A percentile compares a stretch with the other conserved stretches of the same genome.
phyloP scores from a whole-genome alignment of 2,329 filamentous ascomycete genomes.

The Stylonectria norvegica region DNA sequence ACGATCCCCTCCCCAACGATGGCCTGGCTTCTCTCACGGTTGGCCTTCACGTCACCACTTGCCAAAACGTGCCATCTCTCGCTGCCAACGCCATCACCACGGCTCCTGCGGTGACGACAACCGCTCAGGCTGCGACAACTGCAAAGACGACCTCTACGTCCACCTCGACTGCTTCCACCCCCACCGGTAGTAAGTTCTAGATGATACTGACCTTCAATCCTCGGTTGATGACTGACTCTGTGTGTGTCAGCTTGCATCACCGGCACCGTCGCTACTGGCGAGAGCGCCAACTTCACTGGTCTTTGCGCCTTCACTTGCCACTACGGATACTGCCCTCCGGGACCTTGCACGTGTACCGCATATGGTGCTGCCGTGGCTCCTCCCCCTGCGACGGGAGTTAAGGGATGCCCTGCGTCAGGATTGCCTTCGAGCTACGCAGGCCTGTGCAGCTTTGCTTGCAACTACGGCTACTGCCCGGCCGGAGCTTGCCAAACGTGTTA shows the following conservation, averaged over 20 bases:
- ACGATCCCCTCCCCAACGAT: slow-evolving; percentile 24
- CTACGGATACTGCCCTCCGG: slow-evolving; percentile 33
- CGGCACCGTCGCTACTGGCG: slow-evolving; percentile 29
- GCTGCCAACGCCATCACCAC: slow-evolving; percentile 28
- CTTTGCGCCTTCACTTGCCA: slow-evolving; percentile 34
- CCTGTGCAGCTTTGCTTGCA: slow-evolving; percentile 45
- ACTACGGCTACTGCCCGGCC: slow-evolving; percentile 44
- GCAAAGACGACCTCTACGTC: too few species aligned
- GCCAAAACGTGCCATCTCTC: slow-evolving; percentile 30
- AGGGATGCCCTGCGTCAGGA: slow-evolving; percentile 33
- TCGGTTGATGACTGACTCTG: too few species aligned
- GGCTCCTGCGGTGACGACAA: slow-evolving; percentile 5
- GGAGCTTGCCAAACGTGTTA: slow-evolving; percentile 26
- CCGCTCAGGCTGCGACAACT: not conserved
- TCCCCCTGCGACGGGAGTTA: slow-evolving; percentile 22
- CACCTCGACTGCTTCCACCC: too few species aligned
- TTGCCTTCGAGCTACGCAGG: slow-evolving; percentile 38
- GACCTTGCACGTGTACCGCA: slow-evolving; percentile 32
- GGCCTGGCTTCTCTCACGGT: slow-evolving; percentile 27
- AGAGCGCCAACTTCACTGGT: slow-evolving; percentile 32
- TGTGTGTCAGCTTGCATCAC: slow-evolving; percentile 27
- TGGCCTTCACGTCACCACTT: slow-evolving; percentile 31
- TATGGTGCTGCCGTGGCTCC: slow-evolving; percentile 29
- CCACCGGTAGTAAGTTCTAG: too few species aligned
- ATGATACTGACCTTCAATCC: too few species aligned